Conservation (phyloP, 2,329 filamentous ascomycete genomes). For the Cladosporium sp. region DNA sequence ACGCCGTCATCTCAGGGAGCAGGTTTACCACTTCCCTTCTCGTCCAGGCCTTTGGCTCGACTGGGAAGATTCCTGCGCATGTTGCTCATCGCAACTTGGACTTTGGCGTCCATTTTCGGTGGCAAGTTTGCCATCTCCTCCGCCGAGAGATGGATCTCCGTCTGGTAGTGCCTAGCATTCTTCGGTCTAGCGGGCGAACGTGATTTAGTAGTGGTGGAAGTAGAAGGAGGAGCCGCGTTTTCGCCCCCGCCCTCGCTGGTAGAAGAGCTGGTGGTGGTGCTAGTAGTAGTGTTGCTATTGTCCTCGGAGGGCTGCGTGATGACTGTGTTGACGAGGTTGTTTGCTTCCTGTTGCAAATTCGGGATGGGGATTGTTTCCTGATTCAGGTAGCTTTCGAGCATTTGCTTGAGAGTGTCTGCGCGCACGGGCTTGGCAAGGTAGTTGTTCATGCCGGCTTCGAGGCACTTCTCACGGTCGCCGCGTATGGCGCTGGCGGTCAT, state of each 20-base stretch:
- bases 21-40: not conserved
- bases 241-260: not conserved
- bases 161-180: slow-evolving; percentile 16
- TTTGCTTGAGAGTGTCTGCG: slow-evolving; percentile 77
- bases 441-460: slow-evolving; percentile 97
- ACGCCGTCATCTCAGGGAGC: not conserved
- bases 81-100: slow-evolving; percentile 6
- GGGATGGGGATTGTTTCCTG: slow-evolving; percentile 44
- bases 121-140: slow-evolving; percentile 25
- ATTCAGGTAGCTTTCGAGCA: slow-evolving; percentile 65
- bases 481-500: slow-evolving; percentile 97
- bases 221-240: not conserved
- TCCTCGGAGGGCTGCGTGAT: not conserved
- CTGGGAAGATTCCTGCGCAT: not conserved
- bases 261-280: not conserved
- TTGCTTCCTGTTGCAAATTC: slow-evolving; percentile 44
- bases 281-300: not conserved
- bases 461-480: slow-evolving; percentile 88
- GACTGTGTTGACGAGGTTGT: slow-evolving; percentile 35
- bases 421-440: slow-evolving; percentile 95
- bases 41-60: not conserved
- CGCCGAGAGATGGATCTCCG: slow-evolving; percentile 26
- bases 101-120: slow-evolving; percentile 6
- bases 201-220: too few species aligned
- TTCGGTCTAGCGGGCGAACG: slow-evolving; percentile 16